Evolutionary conservation across 1,284 basidiomycete species (phyloP).

Genomic region (Cutaneotrichosporon mucoides): DNA sequence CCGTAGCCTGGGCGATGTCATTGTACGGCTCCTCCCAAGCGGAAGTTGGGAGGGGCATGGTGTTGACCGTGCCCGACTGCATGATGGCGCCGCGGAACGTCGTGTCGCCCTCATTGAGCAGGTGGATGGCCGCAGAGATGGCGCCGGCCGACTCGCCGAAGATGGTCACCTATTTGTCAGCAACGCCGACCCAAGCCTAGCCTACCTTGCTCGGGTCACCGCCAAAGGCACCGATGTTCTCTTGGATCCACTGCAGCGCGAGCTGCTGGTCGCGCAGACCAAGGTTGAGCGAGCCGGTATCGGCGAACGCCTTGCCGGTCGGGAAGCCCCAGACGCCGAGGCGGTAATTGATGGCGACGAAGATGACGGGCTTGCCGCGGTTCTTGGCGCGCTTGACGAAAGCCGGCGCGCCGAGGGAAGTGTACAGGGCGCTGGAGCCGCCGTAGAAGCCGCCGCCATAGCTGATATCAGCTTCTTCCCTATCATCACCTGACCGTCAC

Average conservation of each 20-base stretch:
- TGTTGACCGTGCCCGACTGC: constrained; percentile 44
- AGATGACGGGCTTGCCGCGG: constrained; percentile 38
- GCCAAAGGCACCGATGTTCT: constrained; percentile 52
- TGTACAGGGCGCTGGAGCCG: constrained; percentile 25
- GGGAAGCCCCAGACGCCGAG: constrained; percentile 51
- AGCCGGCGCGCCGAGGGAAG: constrained; percentile 14
- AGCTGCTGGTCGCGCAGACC: constrained; percentile 51
- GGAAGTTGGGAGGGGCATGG: constrained; percentile 26
- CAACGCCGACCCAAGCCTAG: too few species aligned
- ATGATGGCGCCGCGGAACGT: constrained; percentile 49
- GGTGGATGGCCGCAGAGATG: constrained; percentile 37
- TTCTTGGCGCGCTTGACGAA: constrained; percentile 15
- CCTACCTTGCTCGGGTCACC: constrained; percentile 49
- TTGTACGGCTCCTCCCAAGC: constrained; percentile 37
- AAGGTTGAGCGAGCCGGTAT: constrained; percentile 41
- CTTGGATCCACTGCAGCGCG: constrained; percentile 53
- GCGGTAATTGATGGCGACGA: constrained; percentile 52
- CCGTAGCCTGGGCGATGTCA: not conserved
- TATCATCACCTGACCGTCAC: too few species aligned
- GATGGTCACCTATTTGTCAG: constrained; percentile 46
- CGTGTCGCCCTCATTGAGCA: constrained; percentile 29
- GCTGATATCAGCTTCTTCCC: constrained; percentile 9
- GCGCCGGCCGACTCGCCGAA: constrained; percentile 49
- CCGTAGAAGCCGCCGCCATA: constrained; percentile 42
- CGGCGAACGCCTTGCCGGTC: constrained; percentile 36